Evolutionary conservation across 495 filamentous ascomycete species (phyloP).

Genomic region (Penicillium chermesinum): DNA sequence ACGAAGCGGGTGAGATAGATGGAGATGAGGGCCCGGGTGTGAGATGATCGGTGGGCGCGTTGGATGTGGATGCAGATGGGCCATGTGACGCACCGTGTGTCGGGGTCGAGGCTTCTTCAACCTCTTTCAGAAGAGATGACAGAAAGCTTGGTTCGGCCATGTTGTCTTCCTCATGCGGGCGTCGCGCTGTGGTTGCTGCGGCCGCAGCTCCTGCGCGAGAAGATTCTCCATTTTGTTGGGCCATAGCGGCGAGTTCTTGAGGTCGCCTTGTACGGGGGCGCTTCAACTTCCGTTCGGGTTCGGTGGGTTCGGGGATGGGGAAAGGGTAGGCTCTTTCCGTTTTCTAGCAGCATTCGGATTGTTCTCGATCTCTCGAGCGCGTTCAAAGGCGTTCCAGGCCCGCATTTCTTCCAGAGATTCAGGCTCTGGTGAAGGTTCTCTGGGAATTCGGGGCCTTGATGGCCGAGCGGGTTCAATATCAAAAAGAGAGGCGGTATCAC

Average conservation of each 20-base stretch:
- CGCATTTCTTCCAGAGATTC: constrained; percentile 74
- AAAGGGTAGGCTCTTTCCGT: constrained; percentile 71
- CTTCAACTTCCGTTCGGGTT: constrained; percentile 75
- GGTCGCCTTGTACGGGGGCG: constrained; percentile 67
- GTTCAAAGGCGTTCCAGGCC: constrained; percentile 88
- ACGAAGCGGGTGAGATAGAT: constrained; percentile 63
- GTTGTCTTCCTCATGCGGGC: constrained; percentile 22
- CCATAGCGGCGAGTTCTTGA: constrained; percentile 42
- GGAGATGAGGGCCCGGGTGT: constrained; percentile 64
- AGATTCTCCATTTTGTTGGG: constrained; percentile 42
- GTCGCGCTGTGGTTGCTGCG: constrained; percentile 13
- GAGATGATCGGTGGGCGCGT: constrained; percentile 36
- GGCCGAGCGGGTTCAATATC: constrained; percentile 44
- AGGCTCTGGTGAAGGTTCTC: constrained; percentile 47
- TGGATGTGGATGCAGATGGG: constrained; percentile 43
- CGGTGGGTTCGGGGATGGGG: constrained; percentile 57
- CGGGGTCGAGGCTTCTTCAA: constrained; percentile 62
- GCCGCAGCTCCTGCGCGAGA: constrained; percentile 35
- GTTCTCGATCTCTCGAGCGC: constrained; percentile 64
- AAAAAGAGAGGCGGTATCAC: constrained; percentile 52
- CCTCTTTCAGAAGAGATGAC: constrained; percentile 78
- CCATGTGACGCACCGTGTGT: constrained; percentile 47
- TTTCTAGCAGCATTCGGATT: constrained; percentile 55
- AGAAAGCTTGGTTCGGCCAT: constrained; percentile 60
- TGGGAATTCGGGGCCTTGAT: constrained; percentile 41